These are phyloP conservation scores for Glonium stellatum DNA, from an alignment of 495 filamentous ascomycete genomes.

Conservation along the genomic window DNA sequence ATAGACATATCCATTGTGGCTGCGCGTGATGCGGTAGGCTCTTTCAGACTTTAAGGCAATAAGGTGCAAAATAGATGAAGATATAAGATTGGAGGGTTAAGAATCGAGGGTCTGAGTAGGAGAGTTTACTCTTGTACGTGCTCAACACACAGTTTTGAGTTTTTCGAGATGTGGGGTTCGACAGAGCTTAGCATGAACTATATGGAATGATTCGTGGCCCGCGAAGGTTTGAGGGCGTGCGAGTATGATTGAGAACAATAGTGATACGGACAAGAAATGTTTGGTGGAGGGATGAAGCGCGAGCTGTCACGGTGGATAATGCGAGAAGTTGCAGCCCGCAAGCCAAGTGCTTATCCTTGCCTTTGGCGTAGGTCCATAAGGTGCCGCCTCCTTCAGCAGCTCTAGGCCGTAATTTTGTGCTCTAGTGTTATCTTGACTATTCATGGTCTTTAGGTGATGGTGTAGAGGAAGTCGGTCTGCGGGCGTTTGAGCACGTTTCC, in stretches of 20 bases:
- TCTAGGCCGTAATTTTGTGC: too few relatives aligned
- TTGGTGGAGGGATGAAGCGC: neutral
- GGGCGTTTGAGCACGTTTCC: neutral
- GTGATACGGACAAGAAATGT: neutral
- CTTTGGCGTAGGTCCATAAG: neutral
- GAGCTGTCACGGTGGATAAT: conserved; percentile 1
- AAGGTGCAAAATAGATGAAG: neutral
- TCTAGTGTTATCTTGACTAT: too few relatives aligned
- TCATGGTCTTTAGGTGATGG: neutral
- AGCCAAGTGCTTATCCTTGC: neutral
- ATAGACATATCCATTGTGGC: conserved; percentile 14
- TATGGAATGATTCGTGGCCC: neutral
- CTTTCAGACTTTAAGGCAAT: neutral
- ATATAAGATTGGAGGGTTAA: neutral
- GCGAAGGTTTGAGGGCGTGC: neutral
- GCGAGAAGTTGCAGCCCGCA: neutral
- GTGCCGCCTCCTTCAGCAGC: neutral
- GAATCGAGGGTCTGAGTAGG: neutral
- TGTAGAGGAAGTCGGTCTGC: neutral
- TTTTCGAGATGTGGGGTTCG: neutral
- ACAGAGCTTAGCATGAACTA: neutral
- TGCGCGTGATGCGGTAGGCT: conserved; percentile 10
- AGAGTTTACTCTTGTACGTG: neutral
- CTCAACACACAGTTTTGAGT: neutral
- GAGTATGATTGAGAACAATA: conserved; percentile 2